Conservation (phyloP, 768 basidiomycete genomes). For the Auricularia sp. region DNA sequence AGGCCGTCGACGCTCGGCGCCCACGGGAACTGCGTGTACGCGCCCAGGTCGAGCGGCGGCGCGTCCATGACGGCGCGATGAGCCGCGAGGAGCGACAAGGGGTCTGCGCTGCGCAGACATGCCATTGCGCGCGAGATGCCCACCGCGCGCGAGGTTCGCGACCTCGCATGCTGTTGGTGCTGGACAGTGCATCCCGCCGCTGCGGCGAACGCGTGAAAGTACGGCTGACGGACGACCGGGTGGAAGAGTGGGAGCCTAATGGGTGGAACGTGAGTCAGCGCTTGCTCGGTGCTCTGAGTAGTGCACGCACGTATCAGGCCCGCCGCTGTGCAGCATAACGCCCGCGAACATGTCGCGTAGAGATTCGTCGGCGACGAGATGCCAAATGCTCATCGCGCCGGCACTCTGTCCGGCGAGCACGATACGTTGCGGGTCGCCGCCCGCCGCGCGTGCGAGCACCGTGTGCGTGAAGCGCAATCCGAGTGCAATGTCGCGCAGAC, state of each 20-base stretch:
- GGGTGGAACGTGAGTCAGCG: conserved; percentile 35
- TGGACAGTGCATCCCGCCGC: conserved; percentile 10
- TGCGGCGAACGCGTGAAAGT: conserved; percentile 32
- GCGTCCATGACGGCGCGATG: not conserved
- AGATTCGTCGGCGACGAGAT: conserved; percentile 29
- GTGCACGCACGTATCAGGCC: not conserved
- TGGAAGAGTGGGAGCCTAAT: conserved; percentile 19
- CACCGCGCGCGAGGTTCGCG: not conserved
- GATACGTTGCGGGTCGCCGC: conserved; percentile 20
- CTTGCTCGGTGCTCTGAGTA: not conserved
- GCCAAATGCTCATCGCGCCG: conserved; percentile 37
- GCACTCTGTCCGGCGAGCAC: conserved; percentile 49
- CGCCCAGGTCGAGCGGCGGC: not conserved
- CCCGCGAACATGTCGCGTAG: conserved; percentile 14
- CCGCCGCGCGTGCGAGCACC: conserved; percentile 20
- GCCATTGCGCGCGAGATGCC: not conserved
- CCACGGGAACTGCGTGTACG: conserved; percentile 1
- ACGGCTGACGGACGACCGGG: conserved; percentile 22
- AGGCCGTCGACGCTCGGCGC: not conserved
- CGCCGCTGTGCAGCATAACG: conserved; percentile 12
- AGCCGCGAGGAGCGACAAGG: not conserved
- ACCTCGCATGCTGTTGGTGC: not conserved
- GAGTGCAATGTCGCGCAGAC: conserved; percentile 31
- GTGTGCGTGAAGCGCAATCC: conserved; percentile 22
- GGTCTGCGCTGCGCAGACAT: not conserved